These are phyloP conservation scores for Alopecurus myosuroides DNA, from an alignment of 176 grass and related monocot genomes.

Conservation along the genomic window DNA sequence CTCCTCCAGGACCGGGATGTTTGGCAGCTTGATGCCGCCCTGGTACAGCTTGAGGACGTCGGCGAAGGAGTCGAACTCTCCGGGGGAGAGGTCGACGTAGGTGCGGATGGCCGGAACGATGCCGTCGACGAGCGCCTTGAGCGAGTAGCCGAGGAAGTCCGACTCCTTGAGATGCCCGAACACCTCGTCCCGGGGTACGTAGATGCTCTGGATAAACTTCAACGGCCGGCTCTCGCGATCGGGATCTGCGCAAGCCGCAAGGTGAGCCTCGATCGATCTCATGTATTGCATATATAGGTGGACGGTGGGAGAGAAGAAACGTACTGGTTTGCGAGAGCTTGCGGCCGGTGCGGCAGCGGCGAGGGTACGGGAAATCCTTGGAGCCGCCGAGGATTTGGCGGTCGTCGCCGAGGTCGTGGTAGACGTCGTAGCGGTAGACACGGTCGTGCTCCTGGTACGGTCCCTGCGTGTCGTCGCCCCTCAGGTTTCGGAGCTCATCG, in stretches of 20 bases:
- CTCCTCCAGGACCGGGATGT: no score
- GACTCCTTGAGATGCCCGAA: not conserved
- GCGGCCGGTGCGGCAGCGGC: conserved; percentile 1
- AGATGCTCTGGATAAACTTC: no score
- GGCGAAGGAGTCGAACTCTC: no score
- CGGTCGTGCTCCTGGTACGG: not conserved
- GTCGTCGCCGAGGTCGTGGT: conserved; percentile 17
- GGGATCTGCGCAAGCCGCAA: not conserved
- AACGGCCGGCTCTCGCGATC: not conserved
- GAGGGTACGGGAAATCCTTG: not conserved
- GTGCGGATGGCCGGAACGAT: no score
- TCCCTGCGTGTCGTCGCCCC: not conserved
- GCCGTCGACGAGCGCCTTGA: not conserved
- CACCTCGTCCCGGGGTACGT: no score
- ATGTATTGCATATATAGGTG: no score
- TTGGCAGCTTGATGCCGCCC: no score
- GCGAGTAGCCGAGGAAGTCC: not conserved
- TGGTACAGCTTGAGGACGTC: no score
- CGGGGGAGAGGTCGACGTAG: no score
- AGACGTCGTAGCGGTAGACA: conserved; percentile 21
- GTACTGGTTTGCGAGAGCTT: not conserved
- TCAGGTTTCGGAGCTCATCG: conserved; percentile 14
- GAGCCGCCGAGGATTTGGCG: not conserved
- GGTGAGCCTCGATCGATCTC: not conserved
- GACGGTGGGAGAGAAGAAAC: not conserved